phyloP scores from a whole-genome alignment of 2,329 filamentous ascomycete genomes.

The Aspergillus cejpii region DNA sequence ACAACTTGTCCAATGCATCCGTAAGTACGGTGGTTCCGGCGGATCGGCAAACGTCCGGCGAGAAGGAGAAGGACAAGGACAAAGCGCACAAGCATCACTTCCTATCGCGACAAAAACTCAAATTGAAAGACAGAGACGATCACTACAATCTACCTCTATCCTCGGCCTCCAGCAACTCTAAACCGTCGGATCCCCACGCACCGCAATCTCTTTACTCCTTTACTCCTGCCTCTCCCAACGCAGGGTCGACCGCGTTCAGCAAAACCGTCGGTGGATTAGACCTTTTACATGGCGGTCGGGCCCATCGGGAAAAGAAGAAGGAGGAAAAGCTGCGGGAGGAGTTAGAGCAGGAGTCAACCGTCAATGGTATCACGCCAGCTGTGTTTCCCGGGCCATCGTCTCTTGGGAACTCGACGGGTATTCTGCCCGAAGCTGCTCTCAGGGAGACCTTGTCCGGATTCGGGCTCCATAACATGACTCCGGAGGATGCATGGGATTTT shows the following conservation, averaged over 20 bases:
- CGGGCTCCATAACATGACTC: constrained; percentile 62
- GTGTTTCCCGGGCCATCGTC: constrained; percentile 35
- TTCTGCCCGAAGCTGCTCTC: constrained; percentile 33
- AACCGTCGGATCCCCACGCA: constrained; percentile 56
- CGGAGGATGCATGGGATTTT: constrained; percentile 61
- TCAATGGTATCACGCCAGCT: constrained; percentile 21
- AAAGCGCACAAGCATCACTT: constrained; percentile 56
- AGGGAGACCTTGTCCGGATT: constrained; percentile 45
- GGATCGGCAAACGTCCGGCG: constrained; percentile 34
- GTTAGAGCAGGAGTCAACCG: constrained; percentile 27
- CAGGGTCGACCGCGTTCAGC: constrained; percentile 57
- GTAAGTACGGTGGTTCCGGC: constrained; percentile 54
- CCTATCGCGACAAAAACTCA: constrained; percentile 58
- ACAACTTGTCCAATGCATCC: constrained; percentile 56
- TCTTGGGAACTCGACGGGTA: constrained; percentile 27
- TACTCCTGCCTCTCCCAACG: constrained; percentile 56
- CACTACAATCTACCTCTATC: constrained; percentile 53
- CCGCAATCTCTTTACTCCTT: constrained; percentile 61
- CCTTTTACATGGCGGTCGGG: constrained; percentile 67
- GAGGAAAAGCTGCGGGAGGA: constrained; percentile 54
- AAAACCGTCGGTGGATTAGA: constrained; percentile 79
- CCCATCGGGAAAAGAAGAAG: constrained; percentile 72
- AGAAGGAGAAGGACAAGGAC: constrained; percentile 41
- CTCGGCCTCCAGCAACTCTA: constrained; percentile 59
- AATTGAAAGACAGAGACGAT: constrained; percentile 57